Conservation (phyloP, 495 filamentous ascomycete species). For the Trichoderma orchidacearum region DNA sequence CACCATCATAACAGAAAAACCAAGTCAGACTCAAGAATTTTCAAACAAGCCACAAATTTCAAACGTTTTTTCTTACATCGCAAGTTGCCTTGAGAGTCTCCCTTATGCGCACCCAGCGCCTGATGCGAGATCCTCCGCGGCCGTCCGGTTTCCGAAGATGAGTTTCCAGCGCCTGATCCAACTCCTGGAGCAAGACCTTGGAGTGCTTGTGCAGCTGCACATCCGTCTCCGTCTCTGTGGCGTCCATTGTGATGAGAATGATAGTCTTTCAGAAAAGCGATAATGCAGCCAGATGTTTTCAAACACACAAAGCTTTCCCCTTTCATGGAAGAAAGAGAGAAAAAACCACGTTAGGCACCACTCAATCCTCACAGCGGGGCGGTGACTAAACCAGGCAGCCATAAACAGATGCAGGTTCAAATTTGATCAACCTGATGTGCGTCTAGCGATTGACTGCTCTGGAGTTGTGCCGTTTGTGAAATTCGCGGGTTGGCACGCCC, state of each 20-base stretch:
- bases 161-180: constrained; percentile 38
- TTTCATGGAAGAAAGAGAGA: not conserved
- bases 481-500: too few relatives aligned
- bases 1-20: constrained; percentile 2
- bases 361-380: not conserved
- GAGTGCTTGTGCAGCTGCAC: constrained; percentile 62
- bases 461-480: too few relatives aligned
- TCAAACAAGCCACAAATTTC: not conserved
- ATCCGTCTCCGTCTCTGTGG: constrained; percentile 45
- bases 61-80: too few relatives aligned
- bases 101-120: constrained; percentile 25
- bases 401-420: not conserved
- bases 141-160: constrained; percentile 33
- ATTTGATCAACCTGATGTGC: not conserved
- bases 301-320: not conserved
- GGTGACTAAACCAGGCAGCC: not conserved
- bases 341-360: constrained; percentile 3
- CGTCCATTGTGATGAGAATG: constrained; percentile 27
- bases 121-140: constrained; percentile 11
- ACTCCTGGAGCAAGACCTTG: constrained; percentile 50
- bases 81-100: constrained; percentile 19
- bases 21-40: not conserved
- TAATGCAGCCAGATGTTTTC: not conserved
- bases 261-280: too few relatives aligned
- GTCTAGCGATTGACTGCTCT: not conserved